Evolutionary conservation across 352 stramenopile species (phyloP).

Genomic region (Phytophthora citricola): DNA sequence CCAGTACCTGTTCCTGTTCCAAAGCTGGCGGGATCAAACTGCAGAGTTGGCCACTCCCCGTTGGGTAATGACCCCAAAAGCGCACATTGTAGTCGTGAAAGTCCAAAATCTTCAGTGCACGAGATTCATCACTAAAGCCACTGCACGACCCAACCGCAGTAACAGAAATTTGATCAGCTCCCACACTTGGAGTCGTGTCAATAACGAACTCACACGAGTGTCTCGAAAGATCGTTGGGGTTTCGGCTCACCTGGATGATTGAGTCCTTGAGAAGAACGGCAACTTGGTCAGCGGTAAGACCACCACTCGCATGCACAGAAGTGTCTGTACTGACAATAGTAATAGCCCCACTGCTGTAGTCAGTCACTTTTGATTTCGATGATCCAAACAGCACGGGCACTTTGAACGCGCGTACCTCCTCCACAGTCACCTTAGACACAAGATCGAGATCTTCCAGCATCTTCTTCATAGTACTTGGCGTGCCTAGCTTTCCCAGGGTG

Average conservation of each 20-base stretch:
- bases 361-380: conserved; percentile 47
- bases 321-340: conserved; percentile 37
- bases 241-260: conserved; percentile 76
- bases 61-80: conserved; percentile 75
- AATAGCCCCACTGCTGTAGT: conserved; percentile 42
- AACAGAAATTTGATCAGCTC: conserved; percentile 44
- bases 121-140: conserved; percentile 52
- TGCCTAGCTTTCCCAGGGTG: conserved; percentile 35
- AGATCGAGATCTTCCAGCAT: conserved; percentile 49
- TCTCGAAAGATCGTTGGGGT: conserved; percentile 70
- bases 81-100: conserved; percentile 77
- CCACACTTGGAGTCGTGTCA: conserved; percentile 7
- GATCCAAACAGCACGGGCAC: conserved; percentile 58
- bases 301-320: conserved; percentile 10
- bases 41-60: conserved; percentile 72
- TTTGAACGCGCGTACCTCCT: conserved; percentile 68
- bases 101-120: conserved; percentile 67
- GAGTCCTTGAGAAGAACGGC: conserved; percentile 33
- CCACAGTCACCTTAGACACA: conserved; percentile 54
- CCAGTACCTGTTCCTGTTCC: conserved; percentile 35
- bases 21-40: conserved; percentile 53
- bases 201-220: conserved; percentile 71
- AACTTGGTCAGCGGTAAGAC: conserved; percentile 46
- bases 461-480: conserved; percentile 44
- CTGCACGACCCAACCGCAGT: conserved; percentile 34